These are phyloP conservation scores for Aspergillus sp. DNA, from an alignment of 2,329 filamentous ascomycete genomes.

Conservation along the genomic window DNA sequence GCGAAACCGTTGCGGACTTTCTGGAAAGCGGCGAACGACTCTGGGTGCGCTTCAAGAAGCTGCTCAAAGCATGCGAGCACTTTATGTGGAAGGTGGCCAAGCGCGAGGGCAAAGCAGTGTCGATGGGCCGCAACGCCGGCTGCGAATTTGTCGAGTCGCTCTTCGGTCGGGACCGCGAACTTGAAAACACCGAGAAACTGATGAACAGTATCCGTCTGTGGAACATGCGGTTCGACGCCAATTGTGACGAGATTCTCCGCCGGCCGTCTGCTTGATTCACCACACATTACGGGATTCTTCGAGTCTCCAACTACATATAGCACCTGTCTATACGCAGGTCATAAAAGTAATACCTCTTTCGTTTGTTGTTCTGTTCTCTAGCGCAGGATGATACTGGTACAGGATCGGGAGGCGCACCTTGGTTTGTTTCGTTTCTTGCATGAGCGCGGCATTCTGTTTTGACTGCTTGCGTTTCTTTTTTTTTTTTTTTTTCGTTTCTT, in stretches of 20 bases:
- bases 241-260: conserved; percentile 82
- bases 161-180: conserved; percentile 83
- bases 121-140: conserved; percentile 85
- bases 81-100: conserved; percentile 92
- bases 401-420: not conserved
- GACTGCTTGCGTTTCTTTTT: conserved; percentile 5
- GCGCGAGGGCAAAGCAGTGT: conserved; percentile 60
- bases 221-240: conserved; percentile 91
- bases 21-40: conserved; percentile 81
- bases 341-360: conserved; percentile 8
- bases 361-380: not conserved
- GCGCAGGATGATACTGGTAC: conserved; percentile 1
- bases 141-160: conserved; percentile 94
- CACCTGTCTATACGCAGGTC: conserved; percentile 4
- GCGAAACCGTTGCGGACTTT: conserved; percentile 82
- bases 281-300: conserved; percentile 1
- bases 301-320: not conserved
- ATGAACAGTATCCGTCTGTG: conserved; percentile 84
- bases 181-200: conserved; percentile 83
- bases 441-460: conserved; percentile 17
- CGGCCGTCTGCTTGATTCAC: conserved; percentile 38
- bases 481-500: not conserved
- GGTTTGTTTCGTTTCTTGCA: conserved; percentile 11
- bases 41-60: conserved; percentile 73
- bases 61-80: conserved; percentile 85